Conservation (phyloP, 208 protist genomes). For the Trypanosoma scelopori region DNA sequence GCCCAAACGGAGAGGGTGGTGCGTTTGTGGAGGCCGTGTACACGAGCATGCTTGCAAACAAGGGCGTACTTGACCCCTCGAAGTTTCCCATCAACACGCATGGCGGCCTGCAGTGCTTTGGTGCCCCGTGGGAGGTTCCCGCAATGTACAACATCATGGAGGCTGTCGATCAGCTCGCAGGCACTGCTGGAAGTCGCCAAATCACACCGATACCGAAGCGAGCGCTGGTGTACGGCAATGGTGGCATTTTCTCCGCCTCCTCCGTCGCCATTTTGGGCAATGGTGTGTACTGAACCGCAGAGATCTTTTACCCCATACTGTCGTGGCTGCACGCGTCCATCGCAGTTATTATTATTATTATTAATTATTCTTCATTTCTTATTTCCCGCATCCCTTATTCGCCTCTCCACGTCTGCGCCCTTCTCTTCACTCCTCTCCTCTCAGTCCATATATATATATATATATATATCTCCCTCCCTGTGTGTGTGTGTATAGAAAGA, state of each 20-base stretch:
- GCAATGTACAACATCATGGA: constrained; percentile 80
- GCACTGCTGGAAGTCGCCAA: constrained; percentile 45
- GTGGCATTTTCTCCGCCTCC: constrained; percentile 79
- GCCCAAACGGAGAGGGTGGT: constrained; percentile 56
- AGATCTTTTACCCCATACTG: too few relatives aligned
- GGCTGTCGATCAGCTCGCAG: constrained; percentile 54
- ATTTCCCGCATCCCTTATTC: too few relatives aligned
- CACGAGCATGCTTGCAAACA: constrained; percentile 25
- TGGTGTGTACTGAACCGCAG: constrained; percentile 29
- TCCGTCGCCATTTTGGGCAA: constrained; percentile 72
- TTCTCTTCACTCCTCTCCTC: neutral
- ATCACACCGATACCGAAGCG: constrained; percentile 44
- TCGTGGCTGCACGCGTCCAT: too few relatives aligned
- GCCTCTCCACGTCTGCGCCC: too few relatives aligned
- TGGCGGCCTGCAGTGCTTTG: constrained; percentile 73
- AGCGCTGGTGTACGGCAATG: constrained; percentile 90
- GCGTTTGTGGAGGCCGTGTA: constrained; percentile 56
- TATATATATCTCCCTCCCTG: neutral
- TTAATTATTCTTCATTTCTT: constrained; percentile 1
- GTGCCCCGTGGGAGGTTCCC: constrained; percentile 78
- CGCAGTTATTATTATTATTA: too few relatives aligned
- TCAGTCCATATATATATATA: constrained; percentile 6
- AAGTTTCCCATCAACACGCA: constrained; percentile 78
- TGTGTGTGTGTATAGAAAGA: neutral
- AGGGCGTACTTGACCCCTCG: constrained; percentile 31